Conservation (phyloP, 2,329 filamentous ascomycete species). For the Didymella pinodella region DNA sequence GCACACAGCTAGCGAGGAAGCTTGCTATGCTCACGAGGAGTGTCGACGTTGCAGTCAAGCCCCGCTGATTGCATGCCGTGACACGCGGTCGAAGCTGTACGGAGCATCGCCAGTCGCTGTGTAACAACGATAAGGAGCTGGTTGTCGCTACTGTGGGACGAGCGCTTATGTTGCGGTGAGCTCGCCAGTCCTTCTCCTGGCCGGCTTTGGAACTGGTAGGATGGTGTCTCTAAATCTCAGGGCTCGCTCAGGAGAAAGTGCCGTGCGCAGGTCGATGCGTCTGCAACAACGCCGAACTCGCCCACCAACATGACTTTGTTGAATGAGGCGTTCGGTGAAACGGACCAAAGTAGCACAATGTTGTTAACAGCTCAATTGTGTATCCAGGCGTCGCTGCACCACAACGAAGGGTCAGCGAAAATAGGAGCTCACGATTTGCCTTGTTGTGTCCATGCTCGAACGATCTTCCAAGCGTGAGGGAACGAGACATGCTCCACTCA, state of each 20-base stretch:
- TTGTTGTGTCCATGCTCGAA: constrained; percentile 9
- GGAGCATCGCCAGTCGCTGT: constrained; percentile 24
- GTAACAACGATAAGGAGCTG: constrained; percentile 17
- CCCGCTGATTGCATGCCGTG: constrained; percentile 17
- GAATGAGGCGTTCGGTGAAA: constrained; percentile 12
- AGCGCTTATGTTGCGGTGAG: constrained; percentile 23
- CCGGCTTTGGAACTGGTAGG: neutral
- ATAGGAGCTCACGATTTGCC: constrained; percentile 1
- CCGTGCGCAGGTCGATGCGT: constrained; percentile 21
- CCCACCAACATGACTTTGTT: constrained; percentile 23
- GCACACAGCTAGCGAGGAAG: constrained; percentile 24
- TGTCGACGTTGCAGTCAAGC: constrained; percentile 23
- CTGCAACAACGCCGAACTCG: constrained; percentile 20
- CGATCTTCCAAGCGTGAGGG: constrained; percentile 1
- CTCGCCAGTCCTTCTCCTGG: constrained; percentile 6
- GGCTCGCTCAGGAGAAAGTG: constrained; percentile 20
- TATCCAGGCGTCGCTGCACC: constrained; percentile 7
- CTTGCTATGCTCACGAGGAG: constrained; percentile 16
- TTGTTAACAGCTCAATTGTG: constrained; percentile 14
- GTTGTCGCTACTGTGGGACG: constrained; percentile 12
- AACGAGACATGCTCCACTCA: constrained; percentile 11
- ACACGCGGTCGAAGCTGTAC: constrained; percentile 18
- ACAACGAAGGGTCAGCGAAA: neutral
- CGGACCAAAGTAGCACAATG: constrained; percentile 5
- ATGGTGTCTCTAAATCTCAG: constrained; percentile 8